Evolutionary conservation across 2,329 filamentous ascomycete genomes (phyloP), one percentile per base, ranked within the genome.

Genomic region (Hirsutella thompsonii): DNA sequence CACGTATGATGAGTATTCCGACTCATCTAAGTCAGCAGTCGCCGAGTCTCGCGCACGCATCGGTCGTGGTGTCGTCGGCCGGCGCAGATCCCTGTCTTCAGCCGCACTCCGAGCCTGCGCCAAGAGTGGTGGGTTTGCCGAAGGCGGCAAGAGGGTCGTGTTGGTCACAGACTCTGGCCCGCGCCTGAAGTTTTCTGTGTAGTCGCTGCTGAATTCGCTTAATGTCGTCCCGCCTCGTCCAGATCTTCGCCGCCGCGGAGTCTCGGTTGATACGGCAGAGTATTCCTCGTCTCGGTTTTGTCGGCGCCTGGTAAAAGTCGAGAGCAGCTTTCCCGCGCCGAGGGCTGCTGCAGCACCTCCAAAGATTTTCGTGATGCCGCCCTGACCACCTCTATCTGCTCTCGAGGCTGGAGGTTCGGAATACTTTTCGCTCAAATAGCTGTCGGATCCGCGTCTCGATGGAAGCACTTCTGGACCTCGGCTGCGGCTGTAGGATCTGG

Each of bases 391-490:
- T n/a, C 63, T 57, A 43, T 54, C 58, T 51, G 56, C 66, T 20
- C 62, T 62, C 21, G 52, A 48, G 40, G 55, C 35, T 5, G 32
- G 8, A n/a, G 36, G 47, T n/a, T 78, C 70, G 0, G 72, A 73
- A 43, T 73, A 72, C 55, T 87, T 85, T 48, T 87, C 81, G 32
- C 81, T 73, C 28, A 72, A 61, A 47, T 77, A 79, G 39, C 76
- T 81, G 4, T 67, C 68, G 0, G 75, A 79, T 3, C 57, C 66
- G 26, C 65, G 61, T 34, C 70, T 63, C 0, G 74, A 77, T 1
- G 72, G 60, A 9, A 75, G 51, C 2, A 73, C 69, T 44, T 76
- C 71, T 1, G 69, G 64, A 5, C 55, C 61, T 21, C 63, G 58
- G 39, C 56, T 62, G 30, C 56, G 55, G 42, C 55, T 57, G 32